Evolutionary conservation across 2,329 filamentous ascomycete species (phyloP).

Genomic region (Colletotrichum sublineola): DNA sequence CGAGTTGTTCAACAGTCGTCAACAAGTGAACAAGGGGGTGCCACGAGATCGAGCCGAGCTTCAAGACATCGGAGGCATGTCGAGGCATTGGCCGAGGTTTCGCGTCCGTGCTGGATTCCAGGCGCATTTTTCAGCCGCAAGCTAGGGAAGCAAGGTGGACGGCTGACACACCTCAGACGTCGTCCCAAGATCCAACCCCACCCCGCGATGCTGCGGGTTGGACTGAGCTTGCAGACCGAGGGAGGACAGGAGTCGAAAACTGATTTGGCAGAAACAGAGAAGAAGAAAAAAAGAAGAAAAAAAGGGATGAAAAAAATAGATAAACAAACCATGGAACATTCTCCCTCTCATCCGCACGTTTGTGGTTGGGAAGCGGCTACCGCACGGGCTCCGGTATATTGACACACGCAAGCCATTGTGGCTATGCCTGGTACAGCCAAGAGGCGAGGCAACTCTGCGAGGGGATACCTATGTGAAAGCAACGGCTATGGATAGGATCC

Average conservation of each 20-base stretch:
- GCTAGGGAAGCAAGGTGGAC: conserved; percentile 20
- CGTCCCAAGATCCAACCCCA: conserved; percentile 13
- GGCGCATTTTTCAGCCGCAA: conserved; percentile 35
- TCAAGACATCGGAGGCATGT: conserved; percentile 6
- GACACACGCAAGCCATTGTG: conserved; percentile 35
- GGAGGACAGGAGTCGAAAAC: conserved; percentile 11
- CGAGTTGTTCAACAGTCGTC: background rate
- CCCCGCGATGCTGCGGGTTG: background rate
- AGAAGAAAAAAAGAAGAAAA: background rate
- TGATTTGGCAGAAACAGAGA: background rate
- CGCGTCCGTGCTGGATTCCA: conserved; percentile 24
- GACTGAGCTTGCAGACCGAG: background rate
- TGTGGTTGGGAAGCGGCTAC: conserved; percentile 1
- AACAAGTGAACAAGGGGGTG: background rate
- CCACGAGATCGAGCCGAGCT: background rate
- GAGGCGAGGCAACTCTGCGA: conserved; percentile 11
- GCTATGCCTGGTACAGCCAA: conserved; percentile 38
- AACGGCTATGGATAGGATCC: background rate
- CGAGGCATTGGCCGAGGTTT: conserved; percentile 14
- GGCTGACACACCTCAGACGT: conserved; percentile 25
- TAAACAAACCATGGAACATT: background rate
- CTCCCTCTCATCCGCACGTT: background rate
- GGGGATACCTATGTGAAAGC: background rate
- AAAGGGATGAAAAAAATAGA: background rate
- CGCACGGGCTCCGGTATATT: conserved; percentile 14